Evolutionary conservation across 495 filamentous ascomycete species (phyloP).

Genomic region (Podospora australis): DNA sequence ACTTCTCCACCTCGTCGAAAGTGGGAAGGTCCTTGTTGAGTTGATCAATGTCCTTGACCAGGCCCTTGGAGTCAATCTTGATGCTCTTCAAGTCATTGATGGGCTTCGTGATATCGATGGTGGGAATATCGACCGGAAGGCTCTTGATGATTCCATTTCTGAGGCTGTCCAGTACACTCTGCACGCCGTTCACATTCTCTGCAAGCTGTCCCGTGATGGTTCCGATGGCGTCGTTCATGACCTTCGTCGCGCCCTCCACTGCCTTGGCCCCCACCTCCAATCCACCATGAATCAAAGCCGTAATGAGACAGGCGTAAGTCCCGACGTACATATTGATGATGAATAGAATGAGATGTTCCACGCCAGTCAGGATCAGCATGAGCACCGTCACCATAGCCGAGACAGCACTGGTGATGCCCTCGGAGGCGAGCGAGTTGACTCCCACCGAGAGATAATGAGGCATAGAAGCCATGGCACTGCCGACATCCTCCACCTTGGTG

Average conservation of each 20-base stretch:
- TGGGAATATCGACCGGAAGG: constrained; percentile 28
- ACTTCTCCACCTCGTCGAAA: constrained; percentile 75
- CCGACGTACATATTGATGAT: constrained; percentile 80
- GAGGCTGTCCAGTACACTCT: constrained; percentile 56
- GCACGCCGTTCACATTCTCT: constrained; percentile 48
- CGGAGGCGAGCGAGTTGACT: constrained; percentile 77
- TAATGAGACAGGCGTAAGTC: constrained; percentile 82
- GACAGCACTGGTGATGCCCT: constrained; percentile 70
- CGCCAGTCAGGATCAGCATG: constrained; percentile 66
- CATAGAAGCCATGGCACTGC: constrained; percentile 95
- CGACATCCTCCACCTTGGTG: constrained; percentile 85
- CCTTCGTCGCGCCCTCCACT: constrained; percentile 62
- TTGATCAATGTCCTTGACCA: constrained; percentile 57
- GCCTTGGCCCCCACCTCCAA: constrained; percentile 62
- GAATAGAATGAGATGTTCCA: constrained; percentile 86
- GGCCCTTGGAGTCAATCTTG: constrained; percentile 53
- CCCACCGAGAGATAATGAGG: constrained; percentile 85
- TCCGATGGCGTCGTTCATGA: constrained; percentile 66
- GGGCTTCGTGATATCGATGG: constrained; percentile 51
- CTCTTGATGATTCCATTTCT: constrained; percentile 38
- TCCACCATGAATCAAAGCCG: constrained; percentile 69
- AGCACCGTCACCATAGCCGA: constrained; percentile 69
- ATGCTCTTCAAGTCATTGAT: constrained; percentile 62
- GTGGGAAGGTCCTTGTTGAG: constrained; percentile 73
- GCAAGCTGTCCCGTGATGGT: constrained; percentile 58